Base-by-base conservation (phyloP, 2,329 filamentous ascomycete species). In the Bertia moriformis region DNA sequence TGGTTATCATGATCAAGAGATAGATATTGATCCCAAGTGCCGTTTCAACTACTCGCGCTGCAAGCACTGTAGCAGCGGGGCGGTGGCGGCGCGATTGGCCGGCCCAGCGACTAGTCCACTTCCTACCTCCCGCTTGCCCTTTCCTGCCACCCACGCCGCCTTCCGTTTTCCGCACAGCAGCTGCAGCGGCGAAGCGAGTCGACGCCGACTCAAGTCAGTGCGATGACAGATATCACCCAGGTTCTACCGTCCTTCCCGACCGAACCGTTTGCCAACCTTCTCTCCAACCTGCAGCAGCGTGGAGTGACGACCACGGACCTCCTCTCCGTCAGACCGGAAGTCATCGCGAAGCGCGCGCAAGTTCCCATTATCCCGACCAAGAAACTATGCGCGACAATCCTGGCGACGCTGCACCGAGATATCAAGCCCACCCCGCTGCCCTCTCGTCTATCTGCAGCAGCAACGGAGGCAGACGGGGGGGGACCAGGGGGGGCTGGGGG, bases 221-320 rank as follows among this genome's bases (percentile, higher is more conserved):
- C 57, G 63, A 93, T 93, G 85, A 86, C 79, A 51, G 89, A 96
- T 73, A 76, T 96, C 53, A 71, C 80, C 53, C 72, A 75, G 54
- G 75, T 93, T 55, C 72, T 95, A 47, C 87, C 89, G 50, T 70
- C 76, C 60, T 93, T 95, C 54, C 72, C 81, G 43, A 69, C 73
- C 46, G 68, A 72, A 52, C 69, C 71, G 44, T 89, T 83, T 61
- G 67, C 78, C 32, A 76, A 82, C 51, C 76, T 95, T 37, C 62
- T 95, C 20, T 79, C 84, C 2, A 75, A 77, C 17, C 72, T 96
- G 40, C 89, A 96, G 62, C 75, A 74, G 55, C 76, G 83, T 49
- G 67, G 69, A 39, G 66, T 98, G 53, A 83, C 83, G 18, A 83
- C 83, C 20, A 78, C 76, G 49, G 91, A 98, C 55, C 71, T 98